These are phyloP conservation scores for Backusella tuberculispora DNA, from an alignment of 192 early-diverging fungal species.

Conservation along the genomic window DNA sequence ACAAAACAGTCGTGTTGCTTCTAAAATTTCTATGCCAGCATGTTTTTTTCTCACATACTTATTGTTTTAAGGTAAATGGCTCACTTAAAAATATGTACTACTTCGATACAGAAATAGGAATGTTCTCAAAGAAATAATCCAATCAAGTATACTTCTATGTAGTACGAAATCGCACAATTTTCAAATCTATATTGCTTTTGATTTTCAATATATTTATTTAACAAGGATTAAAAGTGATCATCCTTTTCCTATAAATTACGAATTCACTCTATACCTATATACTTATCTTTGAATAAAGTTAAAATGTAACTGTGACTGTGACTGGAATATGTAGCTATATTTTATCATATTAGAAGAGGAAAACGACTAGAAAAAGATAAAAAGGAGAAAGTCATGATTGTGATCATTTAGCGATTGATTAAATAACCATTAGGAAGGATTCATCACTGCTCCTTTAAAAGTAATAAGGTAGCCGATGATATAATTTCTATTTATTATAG, in stretches of 20 bases:
- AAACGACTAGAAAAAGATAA: background rate
- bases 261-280: too few species aligned
- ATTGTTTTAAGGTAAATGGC: background rate
- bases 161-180: background rate
- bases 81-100: background rate
- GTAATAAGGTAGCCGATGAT: background rate
- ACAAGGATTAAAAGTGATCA: background rate
- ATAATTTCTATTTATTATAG: background rate
- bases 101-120: background rate
- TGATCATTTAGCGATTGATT: background rate
- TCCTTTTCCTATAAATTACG: too few species aligned
- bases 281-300: too few species aligned
- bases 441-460: conserved; percentile 1
- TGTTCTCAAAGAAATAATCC: background rate
- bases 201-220: background rate
- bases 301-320: too few species aligned
- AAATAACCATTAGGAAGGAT: background rate
- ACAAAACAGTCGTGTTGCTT: background rate
- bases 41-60: background rate
- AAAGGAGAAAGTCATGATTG: background rate
- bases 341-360: background rate
- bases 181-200: background rate
- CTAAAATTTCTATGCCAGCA: background rate
- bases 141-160: background rate
- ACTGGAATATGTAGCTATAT: background rate